Base-by-base conservation (phyloP, 345 rosid species). In the Moricandia moricandioides region DNA sequence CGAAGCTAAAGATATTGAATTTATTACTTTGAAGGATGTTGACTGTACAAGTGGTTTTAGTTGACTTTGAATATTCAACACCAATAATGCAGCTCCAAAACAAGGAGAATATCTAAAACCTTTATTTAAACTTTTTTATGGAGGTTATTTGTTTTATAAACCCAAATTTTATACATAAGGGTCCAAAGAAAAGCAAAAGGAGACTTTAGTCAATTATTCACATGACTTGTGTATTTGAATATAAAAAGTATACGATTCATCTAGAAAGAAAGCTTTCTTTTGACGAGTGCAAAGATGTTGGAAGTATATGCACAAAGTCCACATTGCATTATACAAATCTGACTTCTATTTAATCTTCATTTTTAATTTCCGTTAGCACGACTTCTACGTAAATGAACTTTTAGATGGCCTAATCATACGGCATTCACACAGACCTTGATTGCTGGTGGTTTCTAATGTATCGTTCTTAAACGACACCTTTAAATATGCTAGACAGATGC, bases 1-100 rank as follows among this genome's bases (percentile, higher is more conserved):
- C 2, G 24, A 21, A 21, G 24, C 24, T 21, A 21, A 21, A 21
- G 24, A 21, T 21, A 49, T 18, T 74, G 56, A 61, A n/a, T 13
- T 27, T 8, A 54, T 70, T 55, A 8, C 52, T 69, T 43, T 56
- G 37, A 55, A 62, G 14, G 21, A 55, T 62, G 75, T 43, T 70
- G 66, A 70, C 70, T 56, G 58, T 70, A 34, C 31, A 63, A 63
- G 13, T 62, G 70, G 79, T 69, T 63, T 39, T 76, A 35, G 60
- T 64, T 77, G 80, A 77, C 75, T 56, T 70, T 77, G 43, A 64
- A 70, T 43, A 13, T 43, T 47, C 34, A 29, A 59, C 37, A 27
- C 68, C 69, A 72, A 57, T 78, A 66, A 72, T 72, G 72, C 24
- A 71, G 49, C 72, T 72, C 80, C 66, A 77, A 77, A 55, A 52